These are phyloP conservation scores for Lantana camara DNA, from an alignment of 257 asterid species.

Conservation along the genomic window DNA sequence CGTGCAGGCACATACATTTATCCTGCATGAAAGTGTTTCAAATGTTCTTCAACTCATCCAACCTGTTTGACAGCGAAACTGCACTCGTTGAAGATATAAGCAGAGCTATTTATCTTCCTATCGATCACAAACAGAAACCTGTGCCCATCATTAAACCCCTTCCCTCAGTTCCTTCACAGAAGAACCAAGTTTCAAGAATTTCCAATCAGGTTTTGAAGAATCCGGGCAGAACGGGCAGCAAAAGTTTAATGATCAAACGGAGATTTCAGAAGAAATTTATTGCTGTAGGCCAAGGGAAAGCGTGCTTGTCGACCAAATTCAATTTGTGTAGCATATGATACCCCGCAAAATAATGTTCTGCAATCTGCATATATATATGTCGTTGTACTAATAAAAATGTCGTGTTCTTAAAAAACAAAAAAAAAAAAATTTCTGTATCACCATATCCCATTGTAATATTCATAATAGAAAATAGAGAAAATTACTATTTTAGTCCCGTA, in stretches of 20 bases:
- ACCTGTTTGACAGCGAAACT: conserved; percentile 44
- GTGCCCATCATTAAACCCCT: conserved; percentile 19
- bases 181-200: conserved; percentile 4
- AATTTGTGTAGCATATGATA: conserved; percentile 14
- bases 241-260: not conserved
- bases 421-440: too few relatives aligned
- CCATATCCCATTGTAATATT: too few relatives aligned
- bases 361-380: too few relatives aligned
- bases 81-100: conserved; percentile 48
- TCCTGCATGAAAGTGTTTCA: conserved; percentile 49
- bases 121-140: conserved; percentile 17
- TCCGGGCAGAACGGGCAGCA: not conserved
- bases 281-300: not conserved
- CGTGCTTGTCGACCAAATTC: not conserved
- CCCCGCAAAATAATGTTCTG: too few relatives aligned
- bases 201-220: not conserved
- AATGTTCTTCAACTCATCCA: conserved; percentile 58
- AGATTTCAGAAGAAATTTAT: not conserved
- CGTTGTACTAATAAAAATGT: too few relatives aligned
- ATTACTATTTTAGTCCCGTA: too few relatives aligned
- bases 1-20: conserved; percentile 48
- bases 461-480: too few relatives aligned
- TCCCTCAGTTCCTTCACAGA: not conserved
- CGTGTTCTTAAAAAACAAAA: too few relatives aligned
- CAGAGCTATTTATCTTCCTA: conserved; percentile 54